Base-by-base conservation (phyloP, 345 rosid genomes). In the Pugionium cornutum region DNA sequence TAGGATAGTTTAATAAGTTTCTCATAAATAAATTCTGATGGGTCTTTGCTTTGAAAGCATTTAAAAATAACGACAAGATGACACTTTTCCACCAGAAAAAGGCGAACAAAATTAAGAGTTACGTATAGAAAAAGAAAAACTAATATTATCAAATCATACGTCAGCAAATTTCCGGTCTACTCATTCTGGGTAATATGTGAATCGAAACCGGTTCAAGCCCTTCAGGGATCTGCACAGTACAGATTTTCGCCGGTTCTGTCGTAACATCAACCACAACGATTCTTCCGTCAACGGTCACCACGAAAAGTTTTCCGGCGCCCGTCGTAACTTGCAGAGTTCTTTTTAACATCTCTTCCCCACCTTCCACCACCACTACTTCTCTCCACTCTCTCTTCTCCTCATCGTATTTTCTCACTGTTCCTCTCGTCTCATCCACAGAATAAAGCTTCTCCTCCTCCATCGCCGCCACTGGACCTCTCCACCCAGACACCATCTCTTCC, bases 391-490 rank as follows among this genome's bases (percentile, higher is more conserved):
- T 82, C 2, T 6, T 59, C 54, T 76, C 69, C 3, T 26, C 71
- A 1, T 71, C 77, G 10, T 85, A 83, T 25, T 34, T 75, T 10
- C 76, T 77, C 66, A 83, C 69, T 28, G 52, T 66, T 6, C 77
- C 87, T 9, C 32, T 73, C 18, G 3, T 60, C 33, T 85, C 87
- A 58, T 85, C 81, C 10, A 83, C 82, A 6, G 70, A 81, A 18
- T 76, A 85, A 51, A 85, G 72, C 9, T n/a, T 73, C n/a, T 79
- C 82, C 49, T 83, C 86, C 2, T 74, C 75, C 7, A 78, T 34
- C 45, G 79, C 79, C 25, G 79, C 80, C 27, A 79, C 83, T 2
- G 84, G 84, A 9, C 87, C 84, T 4, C 51, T 81, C 87, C 87
- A 85, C 2, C 90, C 87, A 3, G 52, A 81, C 3, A 78, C 2